These are phyloP conservation scores for Waltergamsia citrina DNA, from an alignment of 2,329 filamentous ascomycete species.

Conservation along the genomic window DNA sequence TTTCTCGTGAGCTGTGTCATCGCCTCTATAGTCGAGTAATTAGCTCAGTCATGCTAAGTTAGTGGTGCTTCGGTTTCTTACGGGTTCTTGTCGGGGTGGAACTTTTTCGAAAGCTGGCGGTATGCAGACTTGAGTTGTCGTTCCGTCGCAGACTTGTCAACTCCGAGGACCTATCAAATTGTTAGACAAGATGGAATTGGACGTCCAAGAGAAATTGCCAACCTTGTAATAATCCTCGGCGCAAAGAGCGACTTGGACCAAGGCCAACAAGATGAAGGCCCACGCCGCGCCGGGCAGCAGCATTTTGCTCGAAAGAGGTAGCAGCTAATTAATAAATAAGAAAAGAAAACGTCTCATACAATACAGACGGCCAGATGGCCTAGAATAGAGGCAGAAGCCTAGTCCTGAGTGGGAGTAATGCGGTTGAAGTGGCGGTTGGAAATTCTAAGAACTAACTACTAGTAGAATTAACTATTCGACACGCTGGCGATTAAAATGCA, in stretches of 20 bases:
- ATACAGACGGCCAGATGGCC: too few species aligned
- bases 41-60: not conserved
- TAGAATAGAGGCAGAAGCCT: too few species aligned
- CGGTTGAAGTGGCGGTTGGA: too few species aligned
- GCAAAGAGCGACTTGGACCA: constrained; percentile 46
- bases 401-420: too few species aligned
- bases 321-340: too few species aligned
- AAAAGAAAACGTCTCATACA: too few species aligned
- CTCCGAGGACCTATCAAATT: constrained; percentile 57
- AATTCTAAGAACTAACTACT: too few species aligned
- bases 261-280: constrained; percentile 39
- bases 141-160: constrained; percentile 71
- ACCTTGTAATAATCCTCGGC: constrained; percentile 76
- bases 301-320: constrained; percentile 39
- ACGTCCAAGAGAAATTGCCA: too few species aligned
- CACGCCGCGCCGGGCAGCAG: constrained; percentile 36
- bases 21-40: constrained; percentile 53
- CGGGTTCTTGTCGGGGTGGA: constrained; percentile 97
- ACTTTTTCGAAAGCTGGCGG: constrained; percentile 85
- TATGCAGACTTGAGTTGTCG: constrained; percentile 92
- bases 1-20: constrained; percentile 73
- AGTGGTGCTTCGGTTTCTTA: constrained; percentile 31
- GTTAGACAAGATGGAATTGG: not conserved
- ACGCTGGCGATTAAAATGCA: too few species aligned
- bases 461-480: too few species aligned